Evolutionary conservation across 768 basidiomycete genomes (phyloP).

Genomic region (Collybia sp.): DNA sequence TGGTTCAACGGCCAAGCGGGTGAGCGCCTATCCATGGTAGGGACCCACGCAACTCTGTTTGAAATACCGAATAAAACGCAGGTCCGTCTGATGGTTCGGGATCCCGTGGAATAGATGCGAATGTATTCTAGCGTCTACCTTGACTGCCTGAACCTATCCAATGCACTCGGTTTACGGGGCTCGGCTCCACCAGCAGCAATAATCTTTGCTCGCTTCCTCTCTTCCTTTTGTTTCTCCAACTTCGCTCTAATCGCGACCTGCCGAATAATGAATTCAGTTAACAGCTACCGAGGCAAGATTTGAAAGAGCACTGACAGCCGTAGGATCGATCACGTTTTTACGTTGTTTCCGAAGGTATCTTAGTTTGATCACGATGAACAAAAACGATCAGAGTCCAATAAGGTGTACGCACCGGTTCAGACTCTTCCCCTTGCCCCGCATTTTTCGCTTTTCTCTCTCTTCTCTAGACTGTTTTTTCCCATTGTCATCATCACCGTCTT

Average conservation of each 20-base stretch:
- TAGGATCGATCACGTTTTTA: constrained; percentile 92
- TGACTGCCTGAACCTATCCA: constrained; percentile 35
- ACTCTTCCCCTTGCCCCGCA: constrained; percentile 85
- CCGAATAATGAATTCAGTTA: neutral
- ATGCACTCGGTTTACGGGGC: constrained; percentile 27
- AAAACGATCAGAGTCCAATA: neutral
- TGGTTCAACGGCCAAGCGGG: too few relatives aligned
- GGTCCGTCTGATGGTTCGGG: too few relatives aligned
- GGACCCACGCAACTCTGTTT: too few relatives aligned
- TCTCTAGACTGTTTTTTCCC: constrained; percentile 37
- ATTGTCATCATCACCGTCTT: constrained; percentile 30
- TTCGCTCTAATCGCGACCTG: constrained; percentile 65
- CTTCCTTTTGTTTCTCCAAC: constrained; percentile 52
- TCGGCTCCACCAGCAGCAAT: constrained; percentile 21
- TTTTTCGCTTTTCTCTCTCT: constrained; percentile 77
- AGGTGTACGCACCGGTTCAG: constrained; percentile 56
- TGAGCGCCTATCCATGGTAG: too few relatives aligned
- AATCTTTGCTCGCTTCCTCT: constrained; percentile 29
- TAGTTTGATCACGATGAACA: neutral
- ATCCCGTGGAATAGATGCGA: too few relatives aligned
- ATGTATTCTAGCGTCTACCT: neutral
- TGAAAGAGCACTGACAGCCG: constrained; percentile 39
- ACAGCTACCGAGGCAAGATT: neutral
- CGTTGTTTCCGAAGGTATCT: constrained; percentile 84
- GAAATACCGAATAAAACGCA: too few relatives aligned